phyloP scores from a whole-genome alignment of 2,329 filamentous ascomycete genomes.

The Clonostachys rhizophaga region DNA sequence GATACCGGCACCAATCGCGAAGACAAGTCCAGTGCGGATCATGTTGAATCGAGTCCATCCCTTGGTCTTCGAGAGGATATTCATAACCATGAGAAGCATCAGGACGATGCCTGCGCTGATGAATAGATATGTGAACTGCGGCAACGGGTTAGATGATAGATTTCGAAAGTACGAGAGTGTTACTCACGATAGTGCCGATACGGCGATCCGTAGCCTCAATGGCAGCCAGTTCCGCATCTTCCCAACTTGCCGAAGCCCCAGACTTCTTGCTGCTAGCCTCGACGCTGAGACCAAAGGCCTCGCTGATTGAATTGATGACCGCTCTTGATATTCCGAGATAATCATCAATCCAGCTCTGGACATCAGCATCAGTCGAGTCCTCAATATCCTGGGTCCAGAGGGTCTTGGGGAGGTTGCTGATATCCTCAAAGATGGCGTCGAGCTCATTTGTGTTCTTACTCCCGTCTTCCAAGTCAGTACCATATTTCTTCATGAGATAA shows the following conservation, averaged over 20 bases:
- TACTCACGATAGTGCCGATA: conserved; percentile 8
- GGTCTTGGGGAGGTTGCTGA: background rate
- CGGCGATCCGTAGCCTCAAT: background rate
- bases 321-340: conserved; percentile 15
- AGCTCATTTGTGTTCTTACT: background rate
- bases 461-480: background rate
- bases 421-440: background rate
- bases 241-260: conserved; percentile 8
- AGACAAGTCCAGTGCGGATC: conserved; percentile 18
- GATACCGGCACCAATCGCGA: conserved; percentile 19
- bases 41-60: conserved; percentile 23
- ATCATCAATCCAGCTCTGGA: conserved; percentile 40
- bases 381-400: background rate
- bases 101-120: conserved; percentile 17
- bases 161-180: conserved; percentile 8
- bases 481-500: background rate
- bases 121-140: conserved; percentile 26
- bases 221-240: conserved; percentile 7
- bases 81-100: conserved; percentile 21
- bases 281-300: conserved; percentile 4
- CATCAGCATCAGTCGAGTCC: background rate
- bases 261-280: background rate
- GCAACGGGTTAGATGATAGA: no score
- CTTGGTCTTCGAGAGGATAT: conserved; percentile 18
- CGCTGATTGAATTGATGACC: conserved; percentile 4